Conservation (phyloP, 306 rosid species). For the Acacia confusa region DNA sequence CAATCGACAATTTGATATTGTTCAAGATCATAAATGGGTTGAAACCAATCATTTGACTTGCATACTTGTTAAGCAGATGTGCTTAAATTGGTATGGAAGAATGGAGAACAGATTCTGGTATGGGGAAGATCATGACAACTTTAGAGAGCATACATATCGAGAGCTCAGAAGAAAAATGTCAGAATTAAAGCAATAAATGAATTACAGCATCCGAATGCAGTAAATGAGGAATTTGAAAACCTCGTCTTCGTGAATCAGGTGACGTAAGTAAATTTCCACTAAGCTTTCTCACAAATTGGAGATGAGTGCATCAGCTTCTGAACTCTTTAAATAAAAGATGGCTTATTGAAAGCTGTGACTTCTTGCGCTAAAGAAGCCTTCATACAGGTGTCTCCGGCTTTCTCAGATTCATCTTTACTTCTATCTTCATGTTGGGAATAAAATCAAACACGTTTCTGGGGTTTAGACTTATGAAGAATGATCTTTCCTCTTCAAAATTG, state of each 20-base stretch:
- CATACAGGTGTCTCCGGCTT: constrained; percentile 33
- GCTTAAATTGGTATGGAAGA: constrained; percentile 16
- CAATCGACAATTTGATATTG: constrained; percentile 30
- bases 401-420: constrained; percentile 35
- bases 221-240: too few species aligned
- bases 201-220: too few species aligned
- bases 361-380: constrained; percentile 37
- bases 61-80: constrained; percentile 14
- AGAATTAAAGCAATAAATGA: too few species aligned
- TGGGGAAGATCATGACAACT: too few species aligned
- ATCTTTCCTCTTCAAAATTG: constrained; percentile 89
- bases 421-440: constrained; percentile 56
- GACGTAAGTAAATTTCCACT: too few species aligned
- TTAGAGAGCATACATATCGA: too few species aligned
- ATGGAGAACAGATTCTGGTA: too few species aligned
- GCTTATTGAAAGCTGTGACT: constrained; percentile 29
- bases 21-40: constrained; percentile 30
- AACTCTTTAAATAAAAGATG: too few species aligned
- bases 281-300: too few species aligned
- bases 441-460: constrained; percentile 80
- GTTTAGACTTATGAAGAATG: constrained; percentile 40
- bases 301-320: too few species aligned
- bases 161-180: too few species aligned
- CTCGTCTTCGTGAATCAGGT: too few species aligned
- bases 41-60: constrained; percentile 19